phyloP scores from a whole-genome alignment of 306 rosid genomes.

The Cajanus cajan region DNA sequence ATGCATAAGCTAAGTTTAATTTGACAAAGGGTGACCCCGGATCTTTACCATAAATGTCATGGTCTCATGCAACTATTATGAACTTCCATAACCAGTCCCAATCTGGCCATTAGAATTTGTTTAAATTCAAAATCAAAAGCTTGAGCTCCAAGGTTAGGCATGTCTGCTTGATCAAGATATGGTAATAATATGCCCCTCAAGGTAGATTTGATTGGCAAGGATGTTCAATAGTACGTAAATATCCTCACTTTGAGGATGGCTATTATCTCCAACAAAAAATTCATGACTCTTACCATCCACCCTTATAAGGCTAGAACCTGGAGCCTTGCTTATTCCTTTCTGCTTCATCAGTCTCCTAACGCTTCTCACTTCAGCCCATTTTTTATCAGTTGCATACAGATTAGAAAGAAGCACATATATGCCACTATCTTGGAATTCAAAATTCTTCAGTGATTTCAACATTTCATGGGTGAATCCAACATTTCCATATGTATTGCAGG shows the following conservation, averaged over 20 bases:
- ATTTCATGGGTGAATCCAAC: constrained; percentile 51
- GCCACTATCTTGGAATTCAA: constrained; percentile 66
- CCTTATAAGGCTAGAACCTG: constrained; percentile 70
- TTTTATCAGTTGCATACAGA: constrained; percentile 56
- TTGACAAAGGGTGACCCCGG: background rate
- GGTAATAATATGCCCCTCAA: constrained; percentile 39
- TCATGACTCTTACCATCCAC: constrained; percentile 61
- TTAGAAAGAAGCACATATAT: constrained; percentile 79
- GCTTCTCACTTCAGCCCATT: constrained; percentile 72
- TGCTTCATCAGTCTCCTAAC: constrained; percentile 73
- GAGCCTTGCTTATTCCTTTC: constrained; percentile 65
- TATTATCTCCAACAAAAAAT: constrained; percentile 62
- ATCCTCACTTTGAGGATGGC: constrained; percentile 59
- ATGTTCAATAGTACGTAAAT: constrained; percentile 44
- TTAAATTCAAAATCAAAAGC: background rate
- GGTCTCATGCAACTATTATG: background rate
- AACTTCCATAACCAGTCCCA: background rate
- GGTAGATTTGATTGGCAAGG: constrained; percentile 48
- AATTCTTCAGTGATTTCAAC: constrained; percentile 48
- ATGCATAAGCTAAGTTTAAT: background rate
- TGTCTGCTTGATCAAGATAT: constrained; percentile 34
- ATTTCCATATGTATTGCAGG: constrained; percentile 53
- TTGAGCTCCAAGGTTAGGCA: background rate
- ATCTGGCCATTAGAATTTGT: background rate
- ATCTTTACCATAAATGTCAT: background rate